Evolutionary conservation across 768 basidiomycete genomes (phyloP).

Genomic region (Tremella yokohamensis): DNA sequence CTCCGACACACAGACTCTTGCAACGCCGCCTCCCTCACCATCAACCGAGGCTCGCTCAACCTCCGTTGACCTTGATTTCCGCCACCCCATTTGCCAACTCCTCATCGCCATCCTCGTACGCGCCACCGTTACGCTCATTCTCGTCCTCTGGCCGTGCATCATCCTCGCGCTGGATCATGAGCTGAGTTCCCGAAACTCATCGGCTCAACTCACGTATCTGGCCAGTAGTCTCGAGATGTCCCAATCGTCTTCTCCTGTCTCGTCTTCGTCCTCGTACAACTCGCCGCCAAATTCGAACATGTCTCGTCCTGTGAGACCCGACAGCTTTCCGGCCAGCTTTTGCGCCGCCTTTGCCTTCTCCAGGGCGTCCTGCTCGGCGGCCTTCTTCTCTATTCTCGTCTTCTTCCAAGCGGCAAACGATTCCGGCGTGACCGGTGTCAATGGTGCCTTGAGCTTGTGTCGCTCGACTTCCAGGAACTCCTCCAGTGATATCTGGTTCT

Average conservation of each 20-base stretch:
- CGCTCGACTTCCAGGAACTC: slow-evolving; percentile 98
- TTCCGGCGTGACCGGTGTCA: slow-evolving; percentile 91
- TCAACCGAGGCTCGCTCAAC: background rate
- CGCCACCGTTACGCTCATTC: slow-evolving; percentile 5
- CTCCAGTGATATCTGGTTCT: slow-evolving; percentile 83
- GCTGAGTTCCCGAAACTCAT: background rate
- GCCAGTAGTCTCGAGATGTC: slow-evolving; percentile 48
- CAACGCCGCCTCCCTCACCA: no score
- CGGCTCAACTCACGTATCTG: slow-evolving; percentile 37
- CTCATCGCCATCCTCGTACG: slow-evolving; percentile 12
- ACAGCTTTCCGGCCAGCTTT: slow-evolving; percentile 78
- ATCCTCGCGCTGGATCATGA: slow-evolving; percentile 33
- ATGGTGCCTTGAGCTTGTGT: slow-evolving; percentile 69
- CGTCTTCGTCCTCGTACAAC: slow-evolving; percentile 44
- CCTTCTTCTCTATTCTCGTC: slow-evolving; percentile 90
- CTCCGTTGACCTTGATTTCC: slow-evolving; percentile 9
- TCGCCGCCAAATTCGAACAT: slow-evolving; percentile 60
- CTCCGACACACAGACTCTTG: no score
- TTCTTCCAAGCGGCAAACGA: slow-evolving; percentile 92
- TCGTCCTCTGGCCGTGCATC: slow-evolving; percentile 24
- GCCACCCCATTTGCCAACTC: slow-evolving; percentile 17
- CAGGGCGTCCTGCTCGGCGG: slow-evolving; percentile 75
- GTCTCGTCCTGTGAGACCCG: slow-evolving; percentile 93
- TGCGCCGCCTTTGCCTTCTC: slow-evolving; percentile 78
- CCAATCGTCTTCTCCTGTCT: slow-evolving; percentile 46